Conservation (phyloP, 805 yeast genomes). For the Pichia cephalocereana region DNA sequence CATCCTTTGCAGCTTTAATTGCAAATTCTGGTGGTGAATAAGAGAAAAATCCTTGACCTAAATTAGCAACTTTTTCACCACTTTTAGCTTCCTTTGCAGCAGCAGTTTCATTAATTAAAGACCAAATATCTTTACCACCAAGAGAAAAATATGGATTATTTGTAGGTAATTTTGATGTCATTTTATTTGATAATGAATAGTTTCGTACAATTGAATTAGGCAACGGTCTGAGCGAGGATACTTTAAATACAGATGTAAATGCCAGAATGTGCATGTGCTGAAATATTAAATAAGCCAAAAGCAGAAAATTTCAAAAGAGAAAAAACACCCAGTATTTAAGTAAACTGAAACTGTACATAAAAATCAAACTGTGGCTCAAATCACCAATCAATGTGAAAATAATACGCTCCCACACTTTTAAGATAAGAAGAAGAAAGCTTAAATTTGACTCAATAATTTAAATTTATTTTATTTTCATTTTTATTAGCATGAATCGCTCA, state of each 20-base stretch:
- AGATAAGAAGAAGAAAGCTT: too few relatives aligned
- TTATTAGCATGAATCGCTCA: too few relatives aligned
- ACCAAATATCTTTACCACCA: conserved; percentile 87
- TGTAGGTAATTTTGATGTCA: conserved; percentile 25
- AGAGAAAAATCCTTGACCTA: conserved; percentile 97
- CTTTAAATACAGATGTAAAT: background rate
- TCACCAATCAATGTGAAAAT: too few relatives aligned
- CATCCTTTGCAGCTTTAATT: conserved; percentile 66
- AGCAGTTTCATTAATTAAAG: conserved; percentile 90
- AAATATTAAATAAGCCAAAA: too few relatives aligned
- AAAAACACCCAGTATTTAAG: too few relatives aligned
- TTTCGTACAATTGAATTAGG: background rate
- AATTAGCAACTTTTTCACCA: conserved; percentile 74
- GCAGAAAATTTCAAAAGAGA: too few relatives aligned
- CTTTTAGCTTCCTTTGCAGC: conserved; percentile 62
- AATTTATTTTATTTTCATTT: too few relatives aligned
- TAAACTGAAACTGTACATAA: too few relatives aligned
- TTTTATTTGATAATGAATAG: background rate
- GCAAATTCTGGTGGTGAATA: conserved; percentile 96
- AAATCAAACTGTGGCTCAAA: too few relatives aligned
- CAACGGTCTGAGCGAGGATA: background rate
- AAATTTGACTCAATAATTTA: too few relatives aligned
- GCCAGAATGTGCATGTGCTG: too few relatives aligned
- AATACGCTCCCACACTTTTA: too few relatives aligned
- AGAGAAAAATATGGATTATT: conserved; percentile 64